Evolutionary conservation across 2,329 filamentous ascomycete species (phyloP), one percentile per base, ranked within the genome.

Genomic region (Xylariaceae sp.): DNA sequence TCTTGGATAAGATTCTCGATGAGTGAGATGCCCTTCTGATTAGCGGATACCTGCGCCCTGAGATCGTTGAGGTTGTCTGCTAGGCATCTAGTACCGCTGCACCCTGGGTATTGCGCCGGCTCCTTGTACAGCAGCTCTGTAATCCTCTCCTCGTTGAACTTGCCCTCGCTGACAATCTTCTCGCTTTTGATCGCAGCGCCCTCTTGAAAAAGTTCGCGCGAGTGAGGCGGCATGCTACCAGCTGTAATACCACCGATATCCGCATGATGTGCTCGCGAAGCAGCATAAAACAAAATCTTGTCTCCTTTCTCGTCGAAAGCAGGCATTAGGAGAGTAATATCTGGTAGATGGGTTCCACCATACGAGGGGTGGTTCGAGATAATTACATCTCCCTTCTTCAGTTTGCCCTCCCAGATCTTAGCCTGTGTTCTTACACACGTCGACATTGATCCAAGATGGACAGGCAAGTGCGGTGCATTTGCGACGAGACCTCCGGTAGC

Each of bases 291-390:
- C 52, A 93, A 81, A 57, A 94, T 92, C 14, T 88, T 83, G 54
- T 88, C 84, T 2, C 87, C 87, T 33, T 71, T 71, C 14, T 74
- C 71, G 61, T 86, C 86, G 72, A 94, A 94, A 1, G 90, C 89
- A 0, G 90, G 90, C 29, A 90, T 93, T 54, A 92, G 82, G 23
- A 92, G 87, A 0, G 90, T 95, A 55, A 95, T 91, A 68, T 95
- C 90, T 1, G 90, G 91, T 23, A 95, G 75, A 76, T 95, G 91
- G 0, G 91, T 96, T 36, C 91, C 91, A 29, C 91, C 91, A 67
- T 87, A 93, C 71, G 91, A 91, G 1, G 91, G 91, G 68, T 95
- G 91, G 66, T 95, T 95, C 0, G 89, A 90, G 5, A 94, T 89
- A 37, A 95, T 82, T 0, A 95, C 91, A 71, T 95, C 91, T 28